These are phyloP conservation scores for Fusarium buxicola DNA, from an alignment of 2,329 filamentous ascomycete species.

Conservation along the genomic window DNA sequence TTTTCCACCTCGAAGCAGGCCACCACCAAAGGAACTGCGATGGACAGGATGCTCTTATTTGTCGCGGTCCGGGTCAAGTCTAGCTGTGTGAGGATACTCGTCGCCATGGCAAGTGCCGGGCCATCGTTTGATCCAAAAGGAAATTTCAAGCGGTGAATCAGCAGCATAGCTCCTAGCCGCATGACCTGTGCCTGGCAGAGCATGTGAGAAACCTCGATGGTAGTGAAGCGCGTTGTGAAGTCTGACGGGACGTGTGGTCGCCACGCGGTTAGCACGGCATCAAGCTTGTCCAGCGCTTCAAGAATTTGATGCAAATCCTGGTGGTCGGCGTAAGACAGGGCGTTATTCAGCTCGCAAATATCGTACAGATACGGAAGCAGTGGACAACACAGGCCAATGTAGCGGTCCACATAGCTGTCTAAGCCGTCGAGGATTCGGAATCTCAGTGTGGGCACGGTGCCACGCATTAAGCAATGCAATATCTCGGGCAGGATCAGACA, in stretches of 20 bases:
- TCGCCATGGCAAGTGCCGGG: slow-evolving; percentile 35
- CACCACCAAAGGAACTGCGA: slow-evolving; percentile 15
- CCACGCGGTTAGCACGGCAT: slow-evolving; percentile 33
- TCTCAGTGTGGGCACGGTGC: slow-evolving; percentile 38
- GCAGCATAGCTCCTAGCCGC: slow-evolving; percentile 38
- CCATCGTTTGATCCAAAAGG: slow-evolving; percentile 35
- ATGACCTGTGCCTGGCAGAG: slow-evolving; percentile 45
- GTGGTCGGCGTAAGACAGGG: not conserved
- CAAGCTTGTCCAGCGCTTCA: slow-evolving; percentile 19
- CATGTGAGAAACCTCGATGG: slow-evolving; percentile 45
- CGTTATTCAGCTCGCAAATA: slow-evolving; percentile 40
- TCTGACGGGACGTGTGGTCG: slow-evolving; percentile 36
- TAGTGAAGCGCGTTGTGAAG: slow-evolving; percentile 33
- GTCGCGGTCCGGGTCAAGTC: slow-evolving; percentile 33
- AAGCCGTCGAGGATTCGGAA: slow-evolving; percentile 16
- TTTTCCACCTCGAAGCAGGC: slow-evolving; percentile 43
- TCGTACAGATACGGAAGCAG: slow-evolving; percentile 45
- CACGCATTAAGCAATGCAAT: slow-evolving; percentile 40
- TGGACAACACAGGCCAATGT: slow-evolving; percentile 40
- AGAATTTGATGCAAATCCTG: slow-evolving; percentile 10
- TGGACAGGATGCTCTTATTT: not conserved
- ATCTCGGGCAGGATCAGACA: slow-evolving; percentile 42
- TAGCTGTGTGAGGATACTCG: slow-evolving; percentile 40
- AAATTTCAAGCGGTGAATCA: slow-evolving; percentile 41
- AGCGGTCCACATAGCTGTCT: slow-evolving; percentile 39